Evolutionary conservation across 2,329 filamentous ascomycete species (phyloP), one percentile per base, ranked within the genome.

Genomic region (Fusarium domesticum): DNA sequence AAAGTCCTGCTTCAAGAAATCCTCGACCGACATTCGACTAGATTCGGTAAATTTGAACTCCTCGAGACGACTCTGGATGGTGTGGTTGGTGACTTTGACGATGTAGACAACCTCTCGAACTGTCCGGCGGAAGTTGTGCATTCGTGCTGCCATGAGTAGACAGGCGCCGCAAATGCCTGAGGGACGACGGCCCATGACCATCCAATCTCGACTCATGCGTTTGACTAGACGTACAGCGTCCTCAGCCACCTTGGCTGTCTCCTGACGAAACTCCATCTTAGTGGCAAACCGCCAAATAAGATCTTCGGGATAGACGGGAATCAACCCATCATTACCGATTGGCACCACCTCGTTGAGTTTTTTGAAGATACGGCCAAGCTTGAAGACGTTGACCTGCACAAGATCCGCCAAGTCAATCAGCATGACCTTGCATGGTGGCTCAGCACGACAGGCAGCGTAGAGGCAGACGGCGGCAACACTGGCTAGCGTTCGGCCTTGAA

Each of bases 191-290:
- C 93, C 93, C 64, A 91, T 89, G 36, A 91, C 85, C 81, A 98
- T 97, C 91, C 93, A 97, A 69, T 98, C 93, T 42, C 89, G 78
- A 54, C 89, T 91, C 93, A 98, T 97, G 50, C 93, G 85, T 65
- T 87, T 84, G 43, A 96, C 84, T 40, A 98, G 85, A 42, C 87
- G 83, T 43, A 91, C 84, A 6, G 93, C 93, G 60, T 96, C 90
- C 56, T 87, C 82, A 33, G 90, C 91, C 12, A 98, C 90, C 56
- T 87, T 86, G 63, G 87, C 84, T 14, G 87, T 91, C 52, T 85
- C 80, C 30, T 84, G 76, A 41, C 85, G 88, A 59, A 98, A 98
- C 63, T 98, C 92, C 39, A 98, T 84, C 64, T 92, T 91, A 47
- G 84, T 83, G 39, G 91, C 90, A 63, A 96, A 97, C 48, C 92